Evolutionary conservation across 768 basidiomycete species (phyloP).

Genomic region (Floccularia luteovirens): DNA sequence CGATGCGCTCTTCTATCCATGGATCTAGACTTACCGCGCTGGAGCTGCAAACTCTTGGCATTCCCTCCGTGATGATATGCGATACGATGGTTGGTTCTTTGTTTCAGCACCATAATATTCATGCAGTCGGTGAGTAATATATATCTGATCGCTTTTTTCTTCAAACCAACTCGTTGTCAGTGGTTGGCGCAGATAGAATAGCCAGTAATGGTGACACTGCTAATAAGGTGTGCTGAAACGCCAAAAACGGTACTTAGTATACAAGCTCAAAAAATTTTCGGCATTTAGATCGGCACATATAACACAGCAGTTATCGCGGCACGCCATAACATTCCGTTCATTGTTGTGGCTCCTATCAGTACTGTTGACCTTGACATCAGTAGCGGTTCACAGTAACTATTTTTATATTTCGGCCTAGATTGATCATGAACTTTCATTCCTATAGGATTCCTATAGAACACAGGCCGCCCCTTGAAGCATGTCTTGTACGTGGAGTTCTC

Average conservation of each 20-base stretch:
- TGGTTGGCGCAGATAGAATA: conserved; percentile 84
- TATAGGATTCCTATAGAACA: conserved; percentile 87
- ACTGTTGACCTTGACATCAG: conserved; percentile 81
- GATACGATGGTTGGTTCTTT: conserved; percentile 97
- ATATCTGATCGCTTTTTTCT: not conserved
- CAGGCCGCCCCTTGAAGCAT: conserved; percentile 80
- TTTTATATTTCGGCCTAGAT: conserved; percentile 2
- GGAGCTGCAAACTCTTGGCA: conserved; percentile 77
- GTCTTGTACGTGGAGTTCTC: conserved; percentile 76
- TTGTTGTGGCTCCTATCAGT: conserved; percentile 89
- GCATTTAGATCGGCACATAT: conserved; percentile 78
- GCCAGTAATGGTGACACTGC: conserved; percentile 95
- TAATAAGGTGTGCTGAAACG: conserved; percentile 53
- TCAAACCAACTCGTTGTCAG: conserved; percentile 23
- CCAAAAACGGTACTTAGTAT: not conserved
- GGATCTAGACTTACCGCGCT: conserved; percentile 71
- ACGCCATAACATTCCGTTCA: conserved; percentile 82
- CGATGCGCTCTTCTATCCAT: conserved; percentile 1
- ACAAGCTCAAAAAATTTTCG: not conserved
- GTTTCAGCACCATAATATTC: conserved; percentile 80
- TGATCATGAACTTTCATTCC: not conserved
- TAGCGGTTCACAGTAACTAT: conserved; percentile 54
- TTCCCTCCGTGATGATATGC: conserved; percentile 91
- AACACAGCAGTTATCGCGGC: conserved; percentile 91
- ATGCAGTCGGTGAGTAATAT: conserved; percentile 59